These are phyloP conservation scores for Gloeopeniophorella convolvens DNA, from an alignment of 768 basidiomycete genomes.

Conservation along the genomic window DNA sequence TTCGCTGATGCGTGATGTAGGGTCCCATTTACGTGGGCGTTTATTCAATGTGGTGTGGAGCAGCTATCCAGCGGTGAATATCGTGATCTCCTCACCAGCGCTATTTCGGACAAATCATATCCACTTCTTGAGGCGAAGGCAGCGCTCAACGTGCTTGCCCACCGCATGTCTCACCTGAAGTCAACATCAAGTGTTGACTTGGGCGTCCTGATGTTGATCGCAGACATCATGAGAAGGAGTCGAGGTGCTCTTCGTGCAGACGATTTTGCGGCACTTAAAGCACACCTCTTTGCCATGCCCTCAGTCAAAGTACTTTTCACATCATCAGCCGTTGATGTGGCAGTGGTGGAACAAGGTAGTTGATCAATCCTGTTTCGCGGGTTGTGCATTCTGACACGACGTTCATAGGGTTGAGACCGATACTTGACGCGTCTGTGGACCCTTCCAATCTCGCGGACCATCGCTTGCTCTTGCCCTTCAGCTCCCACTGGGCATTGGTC, in stretches of 20 bases:
- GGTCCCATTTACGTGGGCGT: slow-evolving; percentile 12
- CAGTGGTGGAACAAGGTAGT: slow-evolving; percentile 10
- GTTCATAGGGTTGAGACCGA: slow-evolving; percentile 5
- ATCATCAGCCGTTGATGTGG: neutral
- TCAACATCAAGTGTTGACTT: neutral
- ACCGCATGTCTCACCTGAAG: neutral
- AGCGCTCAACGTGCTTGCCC: slow-evolving; percentile 6
- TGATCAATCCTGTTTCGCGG: neutral
- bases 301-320: slow-evolving; percentile 5
- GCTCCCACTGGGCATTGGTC: slow-evolving; percentile 17
- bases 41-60: slow-evolving; percentile 11
- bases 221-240: slow-evolving; percentile 10
- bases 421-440: slow-evolving; percentile 1
- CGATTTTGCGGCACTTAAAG: slow-evolving; percentile 6
- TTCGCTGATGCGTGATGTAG: neutral
- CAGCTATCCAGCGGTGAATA: slow-evolving; percentile 6
- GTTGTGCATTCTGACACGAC: neutral
- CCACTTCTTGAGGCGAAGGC: slow-evolving; percentile 9
- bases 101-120: slow-evolving; percentile 3
- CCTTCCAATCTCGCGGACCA: slow-evolving; percentile 12
- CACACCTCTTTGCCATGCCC: slow-evolving; percentile 8
- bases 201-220: slow-evolving; percentile 1
- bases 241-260: neutral
- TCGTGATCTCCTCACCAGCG: neutral
- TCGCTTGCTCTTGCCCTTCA: neutral